Percentiles rank a stretch among this genome's conserved stretches.
These are phyloP conservation scores for Pinus albicaulis DNA, from an alignment of 75 land plant genomes.

Conservation along the genomic window DNA sequence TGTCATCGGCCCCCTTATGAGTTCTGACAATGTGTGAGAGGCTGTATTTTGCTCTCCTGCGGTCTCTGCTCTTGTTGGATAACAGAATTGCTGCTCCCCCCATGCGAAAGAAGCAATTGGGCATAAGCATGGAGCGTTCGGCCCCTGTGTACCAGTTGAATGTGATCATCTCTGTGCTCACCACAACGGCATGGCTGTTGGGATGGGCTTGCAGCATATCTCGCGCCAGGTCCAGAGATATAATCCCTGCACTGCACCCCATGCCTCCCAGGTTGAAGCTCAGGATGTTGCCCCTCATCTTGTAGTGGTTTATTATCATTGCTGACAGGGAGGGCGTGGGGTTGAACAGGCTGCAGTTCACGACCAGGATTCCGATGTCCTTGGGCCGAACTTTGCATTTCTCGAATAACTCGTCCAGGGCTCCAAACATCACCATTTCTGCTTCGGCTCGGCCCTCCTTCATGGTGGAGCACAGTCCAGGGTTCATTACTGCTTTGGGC, in stretches of 20 bases:
- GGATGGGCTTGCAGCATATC: constrained; percentile 48
- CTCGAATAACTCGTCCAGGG: constrained; percentile 48
- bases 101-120: constrained; percentile 79
- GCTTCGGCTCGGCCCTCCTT: constrained; percentile 66
- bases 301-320: constrained; percentile 73
- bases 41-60: constrained; percentile 64
- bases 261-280: constrained; percentile 76
- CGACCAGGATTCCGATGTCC: constrained; percentile 61
- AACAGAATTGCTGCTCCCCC: constrained; percentile 80
- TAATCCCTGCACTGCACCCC: constrained; percentile 71
- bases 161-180: constrained; percentile 60
- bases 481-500: constrained; percentile 29
- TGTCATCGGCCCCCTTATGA: constrained; percentile 79
- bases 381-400: constrained; percentile 38
- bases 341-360: constrained; percentile 63
- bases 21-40: constrained; percentile 83
- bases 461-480: constrained; percentile 26
- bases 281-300: constrained; percentile 38
- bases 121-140: constrained; percentile 66
- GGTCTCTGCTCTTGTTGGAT: constrained; percentile 69
- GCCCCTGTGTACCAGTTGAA: constrained; percentile 61
- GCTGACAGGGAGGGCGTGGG: constrained; percentile 69
- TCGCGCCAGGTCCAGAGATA: constrained; percentile 58
- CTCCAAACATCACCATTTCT: constrained; percentile 53
- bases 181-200: constrained; percentile 54